phyloP scores from a whole-genome alignment of 805 yeast species.

The Starmerella gropengiesseri region DNA sequence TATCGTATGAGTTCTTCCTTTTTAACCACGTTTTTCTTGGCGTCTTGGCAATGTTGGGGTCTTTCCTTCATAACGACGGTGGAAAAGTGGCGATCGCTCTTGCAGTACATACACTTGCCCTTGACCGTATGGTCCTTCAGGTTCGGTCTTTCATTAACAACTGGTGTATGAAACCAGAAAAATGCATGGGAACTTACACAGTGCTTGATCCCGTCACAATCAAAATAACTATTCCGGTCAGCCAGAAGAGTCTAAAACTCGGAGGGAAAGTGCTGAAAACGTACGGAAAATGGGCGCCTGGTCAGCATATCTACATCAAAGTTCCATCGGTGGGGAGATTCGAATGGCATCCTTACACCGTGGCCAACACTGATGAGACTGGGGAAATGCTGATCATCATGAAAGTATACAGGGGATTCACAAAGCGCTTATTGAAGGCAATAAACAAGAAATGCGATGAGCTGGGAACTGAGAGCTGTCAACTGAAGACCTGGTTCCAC shows the following conservation, averaged over 20 bases:
- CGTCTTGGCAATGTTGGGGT: background rate
- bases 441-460: background rate
- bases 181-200: background rate
- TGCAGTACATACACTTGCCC: slow-evolving; percentile 1
- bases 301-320: slow-evolving; percentile 3
- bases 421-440: background rate
- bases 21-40: slow-evolving; percentile 2
- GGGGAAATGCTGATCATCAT: slow-evolving; percentile 4
- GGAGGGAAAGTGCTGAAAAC: background rate
- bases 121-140: background rate
- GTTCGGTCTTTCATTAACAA: background rate
- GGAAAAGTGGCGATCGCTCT: background rate
- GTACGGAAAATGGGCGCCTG: slow-evolving; percentile 1
- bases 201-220: background rate
- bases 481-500: slow-evolving; percentile 5
- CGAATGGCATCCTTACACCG: slow-evolving; percentile 5
- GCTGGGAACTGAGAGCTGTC: background rate
- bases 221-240: background rate
- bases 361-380: background rate
- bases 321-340: slow-evolving; percentile 2
- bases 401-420: slow-evolving; percentile 3
- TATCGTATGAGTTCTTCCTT: slow-evolving; percentile 3
- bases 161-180: slow-evolving; percentile 4
- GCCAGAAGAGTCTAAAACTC: background rate
- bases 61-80: background rate